Evolutionary conservation across 345 rosid genomes (phyloP).

Genomic region (Aethionema arabicum): DNA sequence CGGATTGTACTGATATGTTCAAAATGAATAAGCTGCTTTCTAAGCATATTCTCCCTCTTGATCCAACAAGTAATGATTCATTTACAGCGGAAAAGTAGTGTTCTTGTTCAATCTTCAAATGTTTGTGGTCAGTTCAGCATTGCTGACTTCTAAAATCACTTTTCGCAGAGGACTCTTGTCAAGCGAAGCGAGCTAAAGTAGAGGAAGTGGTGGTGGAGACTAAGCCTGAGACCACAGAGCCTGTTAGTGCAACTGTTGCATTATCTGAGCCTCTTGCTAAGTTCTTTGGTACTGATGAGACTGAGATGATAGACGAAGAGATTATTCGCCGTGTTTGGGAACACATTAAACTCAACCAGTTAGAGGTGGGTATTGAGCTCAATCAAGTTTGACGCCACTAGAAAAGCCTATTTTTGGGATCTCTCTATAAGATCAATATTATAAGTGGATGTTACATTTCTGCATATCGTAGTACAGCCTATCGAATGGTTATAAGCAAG

Average conservation of each 20-base stretch:
- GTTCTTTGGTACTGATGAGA: conserved; percentile 65
- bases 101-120: background rate
- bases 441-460: background rate
- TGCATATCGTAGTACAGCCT: background rate
- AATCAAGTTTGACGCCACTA: conserved; percentile 5
- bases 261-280: conserved; percentile 83
- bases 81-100: background rate
- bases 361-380: conserved; percentile 72
- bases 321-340: conserved; percentile 72
- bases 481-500: background rate
- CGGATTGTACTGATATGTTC: conserved; percentile 99
- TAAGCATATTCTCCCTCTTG: conserved; percentile 83
- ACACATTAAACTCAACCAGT: conserved; percentile 60
- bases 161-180: conserved; percentile 70
- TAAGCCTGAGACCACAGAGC: conserved; percentile 46
- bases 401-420: background rate
- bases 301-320: conserved; percentile 62
- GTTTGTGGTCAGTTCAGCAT: conserved; percentile 19
- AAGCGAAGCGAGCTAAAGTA: conserved; percentile 66
- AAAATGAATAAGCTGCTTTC: conserved; percentile 95
- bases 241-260: conserved; percentile 42
- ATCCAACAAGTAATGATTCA: conserved; percentile 62
- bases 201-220: conserved; percentile 43
- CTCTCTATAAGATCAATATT: background rate
- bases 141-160: conserved; percentile 18